phyloP scores from a whole-genome alignment of 2,329 filamentous ascomycete genomes.

The Tympanopsis confertula region DNA sequence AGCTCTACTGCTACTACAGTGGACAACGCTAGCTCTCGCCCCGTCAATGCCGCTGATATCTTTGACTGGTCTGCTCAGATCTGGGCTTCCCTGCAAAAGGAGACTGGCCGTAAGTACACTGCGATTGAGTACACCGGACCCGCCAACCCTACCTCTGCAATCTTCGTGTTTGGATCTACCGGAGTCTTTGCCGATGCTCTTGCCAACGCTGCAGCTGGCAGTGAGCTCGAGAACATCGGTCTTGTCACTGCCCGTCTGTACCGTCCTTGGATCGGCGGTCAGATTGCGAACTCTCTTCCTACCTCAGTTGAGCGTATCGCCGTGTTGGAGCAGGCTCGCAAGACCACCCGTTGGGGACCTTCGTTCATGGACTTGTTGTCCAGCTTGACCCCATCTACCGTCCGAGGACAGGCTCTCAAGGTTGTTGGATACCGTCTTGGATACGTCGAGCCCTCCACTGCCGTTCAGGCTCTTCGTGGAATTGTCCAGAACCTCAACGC shows the following conservation, averaged over 20 bases:
- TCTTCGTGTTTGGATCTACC: constrained; percentile 85
- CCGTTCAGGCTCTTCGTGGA: constrained; percentile 75
- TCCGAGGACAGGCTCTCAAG: constrained; percentile 55
- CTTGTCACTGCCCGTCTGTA: constrained; percentile 83
- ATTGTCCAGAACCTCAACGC: constrained; percentile 82
- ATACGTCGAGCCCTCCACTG: constrained; percentile 70
- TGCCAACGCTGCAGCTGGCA: constrained; percentile 48
- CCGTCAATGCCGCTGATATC: neutral
- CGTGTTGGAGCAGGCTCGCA: constrained; percentile 83
- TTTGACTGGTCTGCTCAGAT: constrained; percentile 52
- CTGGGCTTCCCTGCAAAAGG: constrained; percentile 64
- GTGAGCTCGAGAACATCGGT: constrained; percentile 67
- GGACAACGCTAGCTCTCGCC: neutral
- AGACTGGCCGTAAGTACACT: constrained; percentile 67
- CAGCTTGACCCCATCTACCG: constrained; percentile 55
- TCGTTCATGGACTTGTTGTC: constrained; percentile 82
- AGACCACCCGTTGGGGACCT: constrained; percentile 95
- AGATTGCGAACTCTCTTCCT: constrained; percentile 66
- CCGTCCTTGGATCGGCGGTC: constrained; percentile 82
- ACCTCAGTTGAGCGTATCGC: constrained; percentile 76
- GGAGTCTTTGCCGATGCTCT: constrained; percentile 73
- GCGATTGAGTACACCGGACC: constrained; percentile 86
- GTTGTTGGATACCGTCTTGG: constrained; percentile 88
- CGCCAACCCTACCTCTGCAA: constrained; percentile 65
- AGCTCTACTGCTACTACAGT: neutral